Evolutionary conservation across 2,329 filamentous ascomycete species (phyloP).

Genomic region (Ampelomyces quisqualis): DNA sequence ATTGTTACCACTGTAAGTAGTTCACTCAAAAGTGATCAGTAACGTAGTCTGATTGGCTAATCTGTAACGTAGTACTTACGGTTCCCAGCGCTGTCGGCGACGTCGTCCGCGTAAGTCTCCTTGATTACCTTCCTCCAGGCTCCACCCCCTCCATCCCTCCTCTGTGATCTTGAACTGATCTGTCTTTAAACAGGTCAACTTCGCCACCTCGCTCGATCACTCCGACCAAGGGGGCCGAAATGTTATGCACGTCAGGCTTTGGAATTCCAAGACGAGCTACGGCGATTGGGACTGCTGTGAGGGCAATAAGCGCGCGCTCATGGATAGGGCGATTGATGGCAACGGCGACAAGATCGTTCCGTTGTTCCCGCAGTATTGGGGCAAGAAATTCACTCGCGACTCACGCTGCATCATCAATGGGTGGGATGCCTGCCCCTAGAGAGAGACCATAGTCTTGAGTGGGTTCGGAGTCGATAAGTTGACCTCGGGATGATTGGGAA

Average conservation of each 20-base stretch:
- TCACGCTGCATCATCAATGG: conserved; percentile 6
- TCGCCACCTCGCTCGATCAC: not conserved
- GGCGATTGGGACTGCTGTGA: not conserved
- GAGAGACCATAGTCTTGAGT: too few relatives aligned
- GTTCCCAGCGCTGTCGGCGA: not conserved
- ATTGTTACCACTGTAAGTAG: too few relatives aligned
- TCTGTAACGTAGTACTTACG: not conserved
- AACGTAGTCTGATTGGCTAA: too few relatives aligned
- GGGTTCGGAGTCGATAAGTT: too few relatives aligned
- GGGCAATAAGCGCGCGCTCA: not conserved
- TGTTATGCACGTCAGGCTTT: not conserved
- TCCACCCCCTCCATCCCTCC: too few relatives aligned
- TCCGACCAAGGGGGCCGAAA: too few relatives aligned
- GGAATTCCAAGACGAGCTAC: not conserved
- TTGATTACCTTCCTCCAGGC: too few relatives aligned
- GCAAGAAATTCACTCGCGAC: conserved; percentile 1
- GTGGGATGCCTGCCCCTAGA: conserved; percentile 1
- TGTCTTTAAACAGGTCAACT: not conserved
- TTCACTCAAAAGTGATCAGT: too few relatives aligned
- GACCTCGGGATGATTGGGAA: too few relatives aligned
- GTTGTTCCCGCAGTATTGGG: conserved; percentile 3
- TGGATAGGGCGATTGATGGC: not conserved
- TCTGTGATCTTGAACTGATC: not conserved
- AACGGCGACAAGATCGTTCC: not conserved
- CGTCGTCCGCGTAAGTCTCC: conserved; percentile 3